phyloP scores from a whole-genome alignment of 441 rosid species.

The Populus hybrid region DNA sequence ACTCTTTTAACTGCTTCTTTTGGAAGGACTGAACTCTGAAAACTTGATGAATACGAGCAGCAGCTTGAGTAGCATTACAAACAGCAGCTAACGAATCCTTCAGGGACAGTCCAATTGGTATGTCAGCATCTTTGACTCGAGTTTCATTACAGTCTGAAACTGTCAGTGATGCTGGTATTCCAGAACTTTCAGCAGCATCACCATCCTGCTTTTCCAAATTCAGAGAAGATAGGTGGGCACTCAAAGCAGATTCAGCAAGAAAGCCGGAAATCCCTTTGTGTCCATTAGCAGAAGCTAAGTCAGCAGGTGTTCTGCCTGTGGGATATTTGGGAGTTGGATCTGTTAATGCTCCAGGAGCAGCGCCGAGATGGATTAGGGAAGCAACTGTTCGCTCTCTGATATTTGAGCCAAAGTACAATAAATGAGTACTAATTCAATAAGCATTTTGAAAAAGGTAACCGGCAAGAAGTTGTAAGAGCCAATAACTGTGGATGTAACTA shows the following conservation, averaged over 20 bases:
- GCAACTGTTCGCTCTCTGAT: conserved; percentile 83
- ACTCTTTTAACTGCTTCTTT: conserved; percentile 55
- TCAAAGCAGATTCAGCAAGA: conserved; percentile 84
- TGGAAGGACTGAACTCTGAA: conserved; percentile 92
- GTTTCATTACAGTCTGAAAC: conserved; percentile 65
- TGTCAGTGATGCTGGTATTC: conserved; percentile 57
- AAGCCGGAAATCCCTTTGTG: conserved; percentile 96
- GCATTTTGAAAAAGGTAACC: background rate
- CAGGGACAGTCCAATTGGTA: conserved; percentile 57
- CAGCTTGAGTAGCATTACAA: conserved; percentile 94
- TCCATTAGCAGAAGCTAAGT: conserved; percentile 79
- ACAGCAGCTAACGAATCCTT: conserved; percentile 87
- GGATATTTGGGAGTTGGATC: conserved; percentile 83
- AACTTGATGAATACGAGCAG: conserved; percentile 81
- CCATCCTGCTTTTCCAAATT: conserved; percentile 48
- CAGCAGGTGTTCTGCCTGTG: conserved; percentile 81
- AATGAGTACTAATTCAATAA: background rate
- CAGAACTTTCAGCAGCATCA: conserved; percentile 34
- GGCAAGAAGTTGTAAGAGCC: background rate
- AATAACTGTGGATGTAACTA: background rate
- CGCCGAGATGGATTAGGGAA: conserved; percentile 66
- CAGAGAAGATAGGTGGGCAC: conserved; percentile 56
- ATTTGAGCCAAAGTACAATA: conserved; percentile 14
- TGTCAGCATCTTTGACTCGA: conserved; percentile 48
- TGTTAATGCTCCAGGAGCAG: conserved; percentile 73